Evolutionary conservation across 1,284 basidiomycete genomes (phyloP).

Genomic region (Volvariella volvacea): DNA sequence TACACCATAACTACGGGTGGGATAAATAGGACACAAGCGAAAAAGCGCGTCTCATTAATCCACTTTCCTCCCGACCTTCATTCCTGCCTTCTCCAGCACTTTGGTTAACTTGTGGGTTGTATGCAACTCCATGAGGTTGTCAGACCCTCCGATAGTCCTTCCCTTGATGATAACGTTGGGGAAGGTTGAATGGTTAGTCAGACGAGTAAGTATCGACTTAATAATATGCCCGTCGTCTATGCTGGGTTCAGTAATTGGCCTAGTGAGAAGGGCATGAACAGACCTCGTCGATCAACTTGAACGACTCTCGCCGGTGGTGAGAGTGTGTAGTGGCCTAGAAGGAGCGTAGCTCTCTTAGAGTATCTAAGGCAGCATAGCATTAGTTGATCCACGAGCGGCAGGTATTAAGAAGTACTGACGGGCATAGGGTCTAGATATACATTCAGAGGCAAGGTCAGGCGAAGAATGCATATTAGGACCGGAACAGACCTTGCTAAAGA

Average conservation of each 20-base stretch:
- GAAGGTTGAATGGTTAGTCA: constrained; percentile 65
- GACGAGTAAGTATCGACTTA: constrained; percentile 57
- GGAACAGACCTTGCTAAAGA: constrained; percentile 70
- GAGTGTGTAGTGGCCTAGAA: constrained; percentile 61
- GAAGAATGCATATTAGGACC: neutral
- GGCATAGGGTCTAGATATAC: constrained; percentile 58
- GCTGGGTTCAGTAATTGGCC: constrained; percentile 5
- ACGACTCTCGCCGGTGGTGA: constrained; percentile 63
- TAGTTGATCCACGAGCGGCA: neutral
- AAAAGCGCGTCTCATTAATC: neutral
- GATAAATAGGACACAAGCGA: no score
- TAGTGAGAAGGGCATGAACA: constrained; percentile 13
- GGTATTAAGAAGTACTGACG: constrained; percentile 28
- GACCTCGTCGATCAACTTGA: constrained; percentile 70
- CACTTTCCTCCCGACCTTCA: constrained; percentile 17
- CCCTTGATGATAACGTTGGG: constrained; percentile 70
- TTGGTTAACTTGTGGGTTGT: constrained; percentile 33
- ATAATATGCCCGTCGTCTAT: constrained; percentile 57
- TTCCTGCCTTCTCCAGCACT: constrained; percentile 38
- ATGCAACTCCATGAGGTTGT: constrained; percentile 52
- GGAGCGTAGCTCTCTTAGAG: constrained; percentile 62
- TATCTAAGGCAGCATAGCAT: constrained; percentile 33
- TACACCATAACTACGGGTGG: no score
- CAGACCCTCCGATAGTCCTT: constrained; percentile 66
- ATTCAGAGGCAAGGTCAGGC: neutral